Conservation (phyloP, 352 stramenopile genomes). For the Pseudoperonospora humuli region DNA sequence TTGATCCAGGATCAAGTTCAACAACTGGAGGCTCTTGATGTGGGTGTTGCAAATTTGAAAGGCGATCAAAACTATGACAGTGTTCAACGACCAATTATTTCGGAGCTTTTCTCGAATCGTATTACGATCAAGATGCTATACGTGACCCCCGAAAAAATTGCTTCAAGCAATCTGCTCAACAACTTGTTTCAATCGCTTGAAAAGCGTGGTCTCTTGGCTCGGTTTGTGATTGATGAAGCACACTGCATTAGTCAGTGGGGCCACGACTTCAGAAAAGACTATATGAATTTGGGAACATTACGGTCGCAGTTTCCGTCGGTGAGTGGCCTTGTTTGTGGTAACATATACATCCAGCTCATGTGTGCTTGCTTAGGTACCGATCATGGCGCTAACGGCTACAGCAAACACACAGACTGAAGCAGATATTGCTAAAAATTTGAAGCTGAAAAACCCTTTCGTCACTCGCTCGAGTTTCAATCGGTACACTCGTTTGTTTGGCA, state of each 20-base stretch:
- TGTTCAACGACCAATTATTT: slow-evolving; percentile 82
- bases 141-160: slow-evolving; percentile 97
- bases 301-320: slow-evolving; percentile 90
- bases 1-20: slow-evolving; percentile 99
- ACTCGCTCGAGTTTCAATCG: slow-evolving; percentile 83
- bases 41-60: slow-evolving; percentile 83
- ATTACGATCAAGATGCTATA: slow-evolving; percentile 96
- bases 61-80: slow-evolving; percentile 84
- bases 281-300: slow-evolving; percentile 91
- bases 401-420: slow-evolving; percentile 77
- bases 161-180: slow-evolving; percentile 75
- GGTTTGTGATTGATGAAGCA: slow-evolving; percentile 95
- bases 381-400: slow-evolving; percentile 85
- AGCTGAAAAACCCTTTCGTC: slow-evolving; percentile 64
- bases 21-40: slow-evolving; percentile 88
- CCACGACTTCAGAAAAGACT: slow-evolving; percentile 99
- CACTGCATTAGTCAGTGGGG: slow-evolving; percentile 98
- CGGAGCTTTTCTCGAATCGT: slow-evolving; percentile 72
- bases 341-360: not conserved
- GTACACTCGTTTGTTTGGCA: slow-evolving; percentile 17
- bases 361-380: slow-evolving; percentile 47
- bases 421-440: slow-evolving; percentile 77
- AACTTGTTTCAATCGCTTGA: slow-evolving; percentile 81
- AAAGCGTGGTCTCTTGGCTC: slow-evolving; percentile 81
- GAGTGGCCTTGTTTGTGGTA: slow-evolving; percentile 6